These are phyloP conservation scores for Malassezia caprae DNA, from an alignment of 1,284 basidiomycete genomes.

Conservation along the genomic window DNA sequence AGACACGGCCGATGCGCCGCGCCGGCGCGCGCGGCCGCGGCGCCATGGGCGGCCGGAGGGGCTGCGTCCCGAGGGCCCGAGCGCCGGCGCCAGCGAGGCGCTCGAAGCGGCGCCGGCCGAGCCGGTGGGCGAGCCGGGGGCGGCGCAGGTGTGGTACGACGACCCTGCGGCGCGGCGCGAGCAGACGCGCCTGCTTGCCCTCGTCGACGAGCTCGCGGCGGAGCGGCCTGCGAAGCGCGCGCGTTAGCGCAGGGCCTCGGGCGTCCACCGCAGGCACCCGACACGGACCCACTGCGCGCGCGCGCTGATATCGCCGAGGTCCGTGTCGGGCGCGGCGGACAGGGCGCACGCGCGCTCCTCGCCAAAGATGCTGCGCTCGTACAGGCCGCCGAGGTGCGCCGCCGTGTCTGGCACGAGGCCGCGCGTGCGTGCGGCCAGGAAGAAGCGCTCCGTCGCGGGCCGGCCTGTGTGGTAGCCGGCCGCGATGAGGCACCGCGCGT, in stretches of 20 bases:
- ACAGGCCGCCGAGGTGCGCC: constrained; percentile 21
- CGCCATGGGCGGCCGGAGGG: background rate
- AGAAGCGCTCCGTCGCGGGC: constrained; percentile 35
- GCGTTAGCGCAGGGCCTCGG: background rate
- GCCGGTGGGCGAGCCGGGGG: background rate
- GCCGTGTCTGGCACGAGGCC: constrained; percentile 26
- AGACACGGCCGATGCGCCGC: background rate
- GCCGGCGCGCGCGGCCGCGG: background rate
- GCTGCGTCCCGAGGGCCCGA: background rate
- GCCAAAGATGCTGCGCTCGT: constrained; percentile 28
- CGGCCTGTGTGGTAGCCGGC: constrained; percentile 41
- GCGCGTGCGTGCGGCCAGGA: constrained; percentile 7
- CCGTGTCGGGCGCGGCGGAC: constrained; percentile 18
- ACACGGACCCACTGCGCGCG: constrained; percentile 38
- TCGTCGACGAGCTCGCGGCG: constrained; percentile 16
- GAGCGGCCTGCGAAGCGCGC: background rate
- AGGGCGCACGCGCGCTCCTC: constrained; percentile 14
- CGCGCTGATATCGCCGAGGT: constrained; percentile 40
- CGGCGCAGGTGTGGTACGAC: constrained; percentile 25
- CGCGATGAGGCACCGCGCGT: constrained; percentile 27
- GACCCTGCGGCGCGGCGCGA: constrained; percentile 27
- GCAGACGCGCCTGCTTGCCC: constrained; percentile 21
- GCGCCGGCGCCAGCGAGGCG: too few relatives aligned
- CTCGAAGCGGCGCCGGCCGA: background rate
- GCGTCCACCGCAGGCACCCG: constrained; percentile 25